Evolutionary conservation across 2,329 filamentous ascomycete species (phyloP), one percentile per base, ranked within the genome.

Genomic region (Phyllosticta paracitricarpa): DNA sequence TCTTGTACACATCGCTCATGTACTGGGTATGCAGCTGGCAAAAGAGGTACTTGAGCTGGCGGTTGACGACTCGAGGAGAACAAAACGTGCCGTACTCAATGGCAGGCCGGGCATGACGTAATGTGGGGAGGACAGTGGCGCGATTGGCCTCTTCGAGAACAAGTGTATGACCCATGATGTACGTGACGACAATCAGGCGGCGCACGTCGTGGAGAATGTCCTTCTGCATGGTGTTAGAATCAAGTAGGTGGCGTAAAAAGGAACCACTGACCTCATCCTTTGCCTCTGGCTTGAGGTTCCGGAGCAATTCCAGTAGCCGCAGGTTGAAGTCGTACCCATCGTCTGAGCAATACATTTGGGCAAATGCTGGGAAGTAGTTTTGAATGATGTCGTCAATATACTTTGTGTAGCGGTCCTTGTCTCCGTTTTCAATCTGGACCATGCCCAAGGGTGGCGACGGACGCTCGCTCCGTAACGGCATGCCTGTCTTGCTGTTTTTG

Each of bases 1-100:
- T 76, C 63, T 77, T 78, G 57, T 80, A 71, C 9, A 79, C 72
- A 7, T 71, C 70, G 22, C 71, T 67, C 65, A 77, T 75, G 56
- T 76, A 76, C 17, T 70, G 66, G 30, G 71, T 70, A 59, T 78
- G 78, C 17, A 80, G 69, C 24, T 73, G 66, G 14, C 69, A 69
- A 69, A 79, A 80, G 70, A 79, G 78, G 71, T 78, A 79, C 64
- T 81, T 81, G 17, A 81, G 71, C 63, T 81, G 78, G 14, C 76
- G 73, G 59, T 77, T 79, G 12, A 78, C 78, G 65, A 81, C 75
- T 59, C 77, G 74, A 2, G 78, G 77, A 3, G 72, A 72, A n/a
- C 71, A 74, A 64, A 67, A 71, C 28, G 68, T 69, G 28, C 68
- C 64, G 62, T 72, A 73, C 48, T 68, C 63, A 26, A 66, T 63